Conservation (phyloP, 2,329 filamentous ascomycete species). For the Epichloe gansuensis region DNA sequence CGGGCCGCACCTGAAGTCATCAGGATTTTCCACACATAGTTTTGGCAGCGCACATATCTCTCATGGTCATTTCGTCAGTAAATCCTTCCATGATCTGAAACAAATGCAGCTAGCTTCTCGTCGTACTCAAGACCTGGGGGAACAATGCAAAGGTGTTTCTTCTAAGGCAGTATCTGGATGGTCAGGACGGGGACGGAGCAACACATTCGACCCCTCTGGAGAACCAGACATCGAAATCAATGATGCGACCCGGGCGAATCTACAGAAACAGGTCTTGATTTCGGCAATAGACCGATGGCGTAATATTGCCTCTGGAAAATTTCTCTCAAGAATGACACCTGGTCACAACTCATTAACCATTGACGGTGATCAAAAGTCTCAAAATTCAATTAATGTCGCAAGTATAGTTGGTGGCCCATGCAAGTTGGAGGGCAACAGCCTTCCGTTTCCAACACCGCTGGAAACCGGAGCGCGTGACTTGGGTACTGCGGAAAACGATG, state of each 20-base stretch:
- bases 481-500: constrained; percentile 8
- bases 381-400: not conserved
- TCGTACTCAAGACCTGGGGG: not conserved
- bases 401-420: not conserved
- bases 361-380: not conserved
- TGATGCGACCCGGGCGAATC: not conserved
- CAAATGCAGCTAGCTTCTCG: not conserved
- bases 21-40: no score
- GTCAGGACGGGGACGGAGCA: not conserved
- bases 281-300: constrained; percentile 12
- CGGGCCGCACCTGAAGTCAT: not conserved
- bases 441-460: not conserved
- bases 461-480: not conserved
- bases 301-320: not conserved
- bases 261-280: constrained; percentile 5
- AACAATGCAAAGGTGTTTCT: not conserved
- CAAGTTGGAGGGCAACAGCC: not conserved
- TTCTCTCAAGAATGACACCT: not conserved
- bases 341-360: not conserved
- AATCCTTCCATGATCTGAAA: not conserved
- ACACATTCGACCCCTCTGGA: not conserved
- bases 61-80: not conserved
- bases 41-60: not conserved
- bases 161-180: not conserved
- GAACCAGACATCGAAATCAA: not conserved